Evolutionary conservation across 768 basidiomycete species (phyloP).

Genomic region (Rhizopogon salebrosus): DNA sequence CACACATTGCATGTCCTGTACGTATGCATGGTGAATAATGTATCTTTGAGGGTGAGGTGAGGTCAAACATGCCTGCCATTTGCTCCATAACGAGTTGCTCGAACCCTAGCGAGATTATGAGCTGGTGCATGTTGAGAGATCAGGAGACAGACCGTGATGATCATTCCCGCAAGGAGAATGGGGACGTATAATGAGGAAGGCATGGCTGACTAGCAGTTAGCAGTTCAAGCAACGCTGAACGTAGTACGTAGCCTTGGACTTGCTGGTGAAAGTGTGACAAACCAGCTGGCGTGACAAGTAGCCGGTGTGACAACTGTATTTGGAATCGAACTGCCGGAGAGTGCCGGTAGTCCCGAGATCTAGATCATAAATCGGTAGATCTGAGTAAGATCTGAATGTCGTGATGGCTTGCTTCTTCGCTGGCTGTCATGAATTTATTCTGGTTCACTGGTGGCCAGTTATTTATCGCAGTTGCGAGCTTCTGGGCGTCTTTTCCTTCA

Average conservation of each 20-base stretch:
- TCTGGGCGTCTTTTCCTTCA: constrained; percentile 23
- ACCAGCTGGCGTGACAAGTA: constrained; percentile 7
- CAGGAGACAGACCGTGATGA: constrained; percentile 59
- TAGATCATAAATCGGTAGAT: constrained; percentile 3
- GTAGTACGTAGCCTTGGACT: too few relatives aligned
- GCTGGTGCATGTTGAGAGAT: neutral
- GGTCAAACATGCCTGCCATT: constrained; percentile 61
- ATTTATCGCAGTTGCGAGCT: constrained; percentile 28
- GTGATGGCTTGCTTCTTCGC: constrained; percentile 15
- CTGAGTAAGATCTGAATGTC: constrained; percentile 28
- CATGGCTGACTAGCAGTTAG: constrained; percentile 36
- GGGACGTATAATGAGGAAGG: constrained; percentile 65
- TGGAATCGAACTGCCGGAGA: neutral
- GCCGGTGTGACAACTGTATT: constrained; percentile 13
- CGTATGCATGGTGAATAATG: constrained; percentile 4
- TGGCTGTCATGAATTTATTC: constrained; percentile 24
- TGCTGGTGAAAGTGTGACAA: constrained; percentile 6
- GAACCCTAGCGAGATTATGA: constrained; percentile 47
- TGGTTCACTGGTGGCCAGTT: constrained; percentile 23
- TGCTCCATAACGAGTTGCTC: constrained; percentile 76
- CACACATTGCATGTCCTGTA: constrained; percentile 95
- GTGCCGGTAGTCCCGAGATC: neutral
- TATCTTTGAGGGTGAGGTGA: neutral
- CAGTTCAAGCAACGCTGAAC: neutral
- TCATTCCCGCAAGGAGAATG: constrained; percentile 87